Evolutionary conservation across 306 rosid genomes (phyloP).

Genomic region (Prunus padus): DNA sequence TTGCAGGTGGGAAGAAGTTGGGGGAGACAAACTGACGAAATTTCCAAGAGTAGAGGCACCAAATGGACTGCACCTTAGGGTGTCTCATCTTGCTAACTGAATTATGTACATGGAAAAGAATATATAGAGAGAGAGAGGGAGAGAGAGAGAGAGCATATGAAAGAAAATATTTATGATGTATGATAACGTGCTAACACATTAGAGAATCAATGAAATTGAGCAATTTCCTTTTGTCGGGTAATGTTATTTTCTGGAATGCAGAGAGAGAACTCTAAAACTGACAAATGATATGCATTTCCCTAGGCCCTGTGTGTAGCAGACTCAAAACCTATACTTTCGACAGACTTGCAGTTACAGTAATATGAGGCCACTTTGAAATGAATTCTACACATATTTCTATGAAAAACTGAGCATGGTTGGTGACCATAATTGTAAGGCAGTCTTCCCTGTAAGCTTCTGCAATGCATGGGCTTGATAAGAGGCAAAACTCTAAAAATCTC

Average conservation of each 20-base stretch:
- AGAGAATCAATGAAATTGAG: conserved; percentile 31
- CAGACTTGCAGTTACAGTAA: background rate
- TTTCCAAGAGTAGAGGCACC: conserved; percentile 98
- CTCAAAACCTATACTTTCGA: background rate
- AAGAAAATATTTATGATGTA: conserved; percentile 29
- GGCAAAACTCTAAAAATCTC: background rate
- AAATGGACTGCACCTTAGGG: conserved; percentile 87
- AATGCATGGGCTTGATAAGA: background rate
- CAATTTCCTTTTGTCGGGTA: conserved; percentile 22
- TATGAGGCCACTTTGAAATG: background rate
- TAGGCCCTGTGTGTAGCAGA: background rate
- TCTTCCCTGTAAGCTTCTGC: background rate
- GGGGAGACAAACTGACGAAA: conserved; percentile 84
- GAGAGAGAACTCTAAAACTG: background rate
- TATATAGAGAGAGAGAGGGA: background rate
- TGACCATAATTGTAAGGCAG: background rate
- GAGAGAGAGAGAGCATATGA: conserved; percentile 6
- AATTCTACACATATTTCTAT: no score
- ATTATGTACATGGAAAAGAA: conserved; percentile 49
- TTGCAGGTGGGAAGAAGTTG: conserved; percentile 97
- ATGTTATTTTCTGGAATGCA: background rate
- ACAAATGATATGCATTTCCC: background rate
- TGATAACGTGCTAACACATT: conserved; percentile 46
- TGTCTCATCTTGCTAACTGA: conserved; percentile 53
- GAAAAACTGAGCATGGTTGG: no score